phyloP scores from a whole-genome alignment of 768 basidiomycete genomes.

The Cystobasidiopsis lactophilus region DNA sequence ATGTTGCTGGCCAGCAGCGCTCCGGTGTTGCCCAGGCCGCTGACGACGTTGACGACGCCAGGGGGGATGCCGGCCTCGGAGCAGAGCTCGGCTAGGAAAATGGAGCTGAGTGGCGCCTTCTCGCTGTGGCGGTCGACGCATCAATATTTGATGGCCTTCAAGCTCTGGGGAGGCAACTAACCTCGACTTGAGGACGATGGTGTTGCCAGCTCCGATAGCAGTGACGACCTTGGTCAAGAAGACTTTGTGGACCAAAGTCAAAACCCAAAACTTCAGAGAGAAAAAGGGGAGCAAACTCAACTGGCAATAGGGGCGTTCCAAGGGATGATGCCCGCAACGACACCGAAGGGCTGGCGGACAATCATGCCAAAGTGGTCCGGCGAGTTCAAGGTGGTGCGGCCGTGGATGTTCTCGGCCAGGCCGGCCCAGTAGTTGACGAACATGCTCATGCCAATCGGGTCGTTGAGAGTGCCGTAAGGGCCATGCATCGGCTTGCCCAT shows the following conservation, averaged over 20 bases:
- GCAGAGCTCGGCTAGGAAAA: slow-evolving; percentile 4
- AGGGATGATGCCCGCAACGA: slow-evolving; percentile 5
- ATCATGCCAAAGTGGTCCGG: not conserved
- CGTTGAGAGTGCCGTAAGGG: not conserved
- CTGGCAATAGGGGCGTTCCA: slow-evolving; percentile 16
- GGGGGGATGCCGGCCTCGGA: slow-evolving; percentile 15
- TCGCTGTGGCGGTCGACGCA: slow-evolving; percentile 5
- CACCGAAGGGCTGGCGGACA: slow-evolving; percentile 10
- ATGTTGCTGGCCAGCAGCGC: slow-evolving; percentile 13
- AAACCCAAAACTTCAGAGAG: too few relatives aligned
- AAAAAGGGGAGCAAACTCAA: too few relatives aligned
- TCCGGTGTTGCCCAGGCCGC: slow-evolving; percentile 12
- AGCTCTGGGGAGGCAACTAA: not conserved
- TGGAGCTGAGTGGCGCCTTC: not conserved
- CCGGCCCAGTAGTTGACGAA: not conserved
- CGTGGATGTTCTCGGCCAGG: not conserved
- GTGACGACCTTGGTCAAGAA: slow-evolving; percentile 11
- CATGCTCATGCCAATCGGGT: not conserved
- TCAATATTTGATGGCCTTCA: not conserved
- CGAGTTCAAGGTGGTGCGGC: not conserved
- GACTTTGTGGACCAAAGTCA: too few relatives aligned
- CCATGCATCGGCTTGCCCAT: not conserved
- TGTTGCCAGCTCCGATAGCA: slow-evolving; percentile 15
- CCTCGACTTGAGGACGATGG: slow-evolving; percentile 14
- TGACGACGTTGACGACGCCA: slow-evolving; percentile 16